Base-by-base conservation (phyloP, 2,329 filamentous ascomycete species). In the Emergomyces pasteurianus region DNA sequence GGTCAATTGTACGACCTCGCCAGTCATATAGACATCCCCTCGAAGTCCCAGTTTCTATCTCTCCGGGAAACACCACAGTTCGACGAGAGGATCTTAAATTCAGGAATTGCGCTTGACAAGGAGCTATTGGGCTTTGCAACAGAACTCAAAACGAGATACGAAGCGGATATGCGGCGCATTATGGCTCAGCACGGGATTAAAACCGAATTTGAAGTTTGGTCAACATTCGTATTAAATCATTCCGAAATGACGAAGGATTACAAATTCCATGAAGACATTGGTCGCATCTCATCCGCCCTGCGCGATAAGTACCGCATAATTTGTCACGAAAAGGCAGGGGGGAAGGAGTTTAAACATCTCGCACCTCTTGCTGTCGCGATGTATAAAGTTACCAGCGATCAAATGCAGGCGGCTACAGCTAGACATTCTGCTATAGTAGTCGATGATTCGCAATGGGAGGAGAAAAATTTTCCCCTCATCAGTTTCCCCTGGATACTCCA, bases 401-500 rank as follows among this genome's bases (percentile, higher is more conserved):
- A 95, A 69, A 80, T 89, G 38, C 78, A 80, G 18, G 75, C 79
- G 34, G 86, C 86, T 0, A 72, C 87, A 4, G 72, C 77, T 23
- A 81, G 85, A 66, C 77, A 77, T 42, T 71, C 72, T 1, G 61
- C 71, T n/a, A 63, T 66, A 8, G 42, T 56, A 4, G 63, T 68
- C n/a, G 57, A 59, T 36, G 62, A 59, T 7, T 58, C 58, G 6
- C 62, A 62, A 3, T 63, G 47, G 46, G 34, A 63, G 31, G 65
- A 64, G 36, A 61, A 63, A 9, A 75, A 77, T 1, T 87, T 91
- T 80, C 92, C 94, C 0, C 77, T 97, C 9, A 94, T 96, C 67
- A 94, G 87, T 62, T 97, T 96, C 67, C 92, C 94, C 0, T 99
- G 94, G 94, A 78, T 97, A 1, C 95, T 97, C 65, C 80, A 85